Base-by-base conservation (phyloP, 2,329 filamentous ascomycete species). In the Kalaharituber pfeilii region DNA sequence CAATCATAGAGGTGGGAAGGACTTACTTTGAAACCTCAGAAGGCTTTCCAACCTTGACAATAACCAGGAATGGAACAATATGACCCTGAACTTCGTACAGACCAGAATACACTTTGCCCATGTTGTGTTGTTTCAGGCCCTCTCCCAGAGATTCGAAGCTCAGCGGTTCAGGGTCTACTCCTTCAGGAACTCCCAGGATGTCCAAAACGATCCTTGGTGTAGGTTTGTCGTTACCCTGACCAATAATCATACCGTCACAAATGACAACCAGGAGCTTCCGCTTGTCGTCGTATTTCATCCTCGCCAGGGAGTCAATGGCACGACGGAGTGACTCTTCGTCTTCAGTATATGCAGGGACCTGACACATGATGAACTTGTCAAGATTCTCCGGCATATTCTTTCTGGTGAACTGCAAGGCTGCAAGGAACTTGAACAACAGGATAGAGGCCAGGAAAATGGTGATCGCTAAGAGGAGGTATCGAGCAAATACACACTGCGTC, bases 201-300 rank as follows among this genome's bases (percentile, higher is more conserved):
- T 98, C 91, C 53, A 98, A 76, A 24, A 98, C 88, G 62, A 98
- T 98, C 58, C 88, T 81, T 44, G 91, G 91, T 0, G 91, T 98
- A 5, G 91, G 86, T 58, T 87, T 79, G 67, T 98, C 91, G 69
- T 98, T 98, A 65, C 91, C 91, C 71, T 95, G 88, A 65, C 91
- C 91, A 61, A 98, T 93, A 73, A 98, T 98, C 89, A 98, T 96
- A 70, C 91, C 91, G 66, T 98, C 91, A 65, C 91, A 98, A 60
- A 98, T 75, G 58, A 98, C 76, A 61, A 94, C 80, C 25, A 98
- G 74, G 11, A 98, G 76, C 73, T 98, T 98, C 65, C 91, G 86
- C 73, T 98, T 98, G 67, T 98, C 89, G 65, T 98, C 91, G 66
- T 98, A 98, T 62, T 81, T 81, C 87, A 95, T 95, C 57, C 87